Conservation (phyloP, 306 rosid genomes). For the Prunus mume region DNA sequence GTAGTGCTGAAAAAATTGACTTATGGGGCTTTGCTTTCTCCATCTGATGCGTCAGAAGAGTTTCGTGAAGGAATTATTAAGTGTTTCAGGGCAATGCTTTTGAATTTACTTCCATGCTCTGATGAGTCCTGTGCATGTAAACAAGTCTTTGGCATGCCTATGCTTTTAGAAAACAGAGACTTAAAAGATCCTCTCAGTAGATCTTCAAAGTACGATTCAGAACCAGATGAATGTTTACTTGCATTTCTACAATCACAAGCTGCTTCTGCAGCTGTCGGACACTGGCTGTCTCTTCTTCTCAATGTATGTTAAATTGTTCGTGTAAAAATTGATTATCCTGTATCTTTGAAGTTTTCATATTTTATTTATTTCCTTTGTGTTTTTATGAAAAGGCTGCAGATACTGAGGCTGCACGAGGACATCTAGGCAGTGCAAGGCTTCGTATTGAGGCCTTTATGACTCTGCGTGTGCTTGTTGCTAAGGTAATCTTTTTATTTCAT, state of each 20-base stretch:
- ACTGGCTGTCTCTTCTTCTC: conserved; percentile 94
- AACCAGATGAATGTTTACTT: conserved; percentile 70
- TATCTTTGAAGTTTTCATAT: neutral
- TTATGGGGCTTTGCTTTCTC: conserved; percentile 79
- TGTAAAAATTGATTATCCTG: conserved; percentile 11
- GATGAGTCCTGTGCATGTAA: conserved; percentile 59
- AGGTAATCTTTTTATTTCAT: conserved; percentile 44
- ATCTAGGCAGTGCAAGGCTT: conserved; percentile 71
- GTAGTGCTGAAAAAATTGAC: conserved; percentile 88
- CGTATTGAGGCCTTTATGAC: conserved; percentile 78
- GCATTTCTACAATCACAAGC: conserved; percentile 66
- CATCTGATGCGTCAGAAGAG: conserved; percentile 94
- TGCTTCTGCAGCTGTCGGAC: conserved; percentile 91
- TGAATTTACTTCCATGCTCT: conserved; percentile 61
- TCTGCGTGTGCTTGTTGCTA: conserved; percentile 75
- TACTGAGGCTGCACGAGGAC: conserved; percentile 83
- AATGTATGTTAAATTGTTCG: conserved; percentile 47
- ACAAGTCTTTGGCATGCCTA: conserved; percentile 49
- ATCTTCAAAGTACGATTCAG: conserved; percentile 38
- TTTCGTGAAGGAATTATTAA: conserved; percentile 86
- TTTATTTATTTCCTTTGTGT: conserved; percentile 24
- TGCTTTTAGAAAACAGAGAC: conserved; percentile 46
- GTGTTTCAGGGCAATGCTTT: conserved; percentile 71
- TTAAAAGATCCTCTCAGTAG: conserved; percentile 22
- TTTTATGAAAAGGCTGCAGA: conserved; percentile 74